phyloP scores from a whole-genome alignment of 2,329 filamentous ascomycete species.

The Venturia effusa region DNA sequence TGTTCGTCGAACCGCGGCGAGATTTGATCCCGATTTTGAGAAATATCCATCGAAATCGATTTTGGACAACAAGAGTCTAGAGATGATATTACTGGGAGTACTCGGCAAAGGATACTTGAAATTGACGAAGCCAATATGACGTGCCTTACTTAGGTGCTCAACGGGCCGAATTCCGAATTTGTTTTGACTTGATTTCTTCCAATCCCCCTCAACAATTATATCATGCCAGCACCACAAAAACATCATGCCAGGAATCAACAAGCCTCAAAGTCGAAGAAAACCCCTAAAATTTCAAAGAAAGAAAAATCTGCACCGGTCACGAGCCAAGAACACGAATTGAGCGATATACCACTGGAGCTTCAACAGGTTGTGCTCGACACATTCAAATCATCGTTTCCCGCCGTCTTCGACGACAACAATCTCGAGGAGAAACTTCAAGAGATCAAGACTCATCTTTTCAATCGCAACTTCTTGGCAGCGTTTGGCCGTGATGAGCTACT shows the following conservation, averaged over 20 bases:
- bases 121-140: no score
- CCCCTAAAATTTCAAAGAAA: not conserved
- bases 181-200: not conserved
- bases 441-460: conserved; percentile 76
- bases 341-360: conserved; percentile 35
- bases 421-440: conserved; percentile 55
- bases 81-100: no score
- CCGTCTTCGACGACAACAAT: conserved; percentile 31
- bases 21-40: no score
- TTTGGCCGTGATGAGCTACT: conserved; percentile 65
- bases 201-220: not conserved
- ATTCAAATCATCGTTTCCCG: conserved; percentile 54
- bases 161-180: not conserved
- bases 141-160: no score
- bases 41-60: no score
- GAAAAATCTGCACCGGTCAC: not conserved
- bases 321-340: not conserved
- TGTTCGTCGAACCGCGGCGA: no score
- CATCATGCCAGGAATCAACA: conserved; percentile 1
- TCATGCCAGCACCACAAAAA: not conserved
- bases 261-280: not conserved
- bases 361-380: conserved; percentile 65
- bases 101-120: no score
- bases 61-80: no score
- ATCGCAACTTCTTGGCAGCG: conserved; percentile 70